Percentiles rank a stretch among this genome's conserved stretches.
Evolutionary conservation across 1,139 yeast species (phyloP).

Genomic region (Torulaspora pretoriensis): DNA sequence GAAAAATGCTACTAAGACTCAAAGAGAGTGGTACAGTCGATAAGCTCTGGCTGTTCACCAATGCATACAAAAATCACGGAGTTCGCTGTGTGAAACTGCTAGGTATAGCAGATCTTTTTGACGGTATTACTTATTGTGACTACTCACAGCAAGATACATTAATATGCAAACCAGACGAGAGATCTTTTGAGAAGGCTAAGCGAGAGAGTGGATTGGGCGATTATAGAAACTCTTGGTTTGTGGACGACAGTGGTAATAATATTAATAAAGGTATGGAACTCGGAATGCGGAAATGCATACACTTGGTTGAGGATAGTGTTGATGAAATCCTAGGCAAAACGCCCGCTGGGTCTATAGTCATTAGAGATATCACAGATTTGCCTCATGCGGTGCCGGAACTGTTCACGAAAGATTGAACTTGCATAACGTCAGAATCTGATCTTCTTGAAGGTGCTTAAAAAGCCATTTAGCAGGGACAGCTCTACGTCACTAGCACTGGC

Average conservation of each 20-base stretch:
- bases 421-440: conserved; percentile 7
- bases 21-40: conserved; percentile 47
- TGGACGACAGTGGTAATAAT: conserved; percentile 78
- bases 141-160: conserved; percentile 57
- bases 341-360: conserved; percentile 43
- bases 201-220: conserved; percentile 54
- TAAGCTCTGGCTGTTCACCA: conserved; percentile 83
- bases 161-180: conserved; percentile 80
- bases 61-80: conserved; percentile 91
- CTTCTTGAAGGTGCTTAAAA: conserved; percentile 23
- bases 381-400: conserved; percentile 48
- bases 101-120: conserved; percentile 86
- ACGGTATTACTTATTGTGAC: conserved; percentile 91
- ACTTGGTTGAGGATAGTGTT: conserved; percentile 41
- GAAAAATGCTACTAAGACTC: conserved; percentile 48
- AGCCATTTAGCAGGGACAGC: conserved; percentile 24
- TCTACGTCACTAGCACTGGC: conserved; percentile 27
- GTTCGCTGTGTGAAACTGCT: conserved; percentile 67
- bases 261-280: conserved; percentile 43
- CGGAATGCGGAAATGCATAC: conserved; percentile 44
- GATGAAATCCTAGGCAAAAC: conserved; percentile 37
- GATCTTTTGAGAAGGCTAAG: conserved; percentile 55
- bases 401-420: conserved; percentile 38
- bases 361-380: conserved; percentile 47
- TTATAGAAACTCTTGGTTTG: conserved; percentile 53